phyloP scores from a whole-genome alignment of 1,139 yeast species.

The Blastobotrys capitulatus region DNA sequence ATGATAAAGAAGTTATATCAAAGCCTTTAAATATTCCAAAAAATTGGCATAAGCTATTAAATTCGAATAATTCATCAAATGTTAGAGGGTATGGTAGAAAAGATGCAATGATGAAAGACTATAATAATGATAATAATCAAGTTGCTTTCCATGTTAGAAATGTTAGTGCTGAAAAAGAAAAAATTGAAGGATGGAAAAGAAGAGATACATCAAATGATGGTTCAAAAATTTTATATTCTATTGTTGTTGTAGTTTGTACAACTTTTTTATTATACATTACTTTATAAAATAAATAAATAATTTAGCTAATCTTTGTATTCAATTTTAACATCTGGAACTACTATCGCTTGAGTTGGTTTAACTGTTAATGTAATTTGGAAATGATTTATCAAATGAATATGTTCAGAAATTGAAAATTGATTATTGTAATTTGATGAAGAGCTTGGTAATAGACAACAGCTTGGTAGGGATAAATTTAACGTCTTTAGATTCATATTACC shows the following conservation, averaged over 20 bases:
- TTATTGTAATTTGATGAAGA: not conserved
- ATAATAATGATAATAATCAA: not conserved
- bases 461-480: not conserved
- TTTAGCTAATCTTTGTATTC: constrained; percentile 1
- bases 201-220: not conserved
- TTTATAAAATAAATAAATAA: no score
- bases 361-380: not conserved
- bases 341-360: not conserved
- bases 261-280: not conserved
- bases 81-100: not conserved
- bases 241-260: not conserved
- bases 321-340: constrained; percentile 3
- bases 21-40: constrained; percentile 31
- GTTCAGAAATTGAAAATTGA: not conserved
- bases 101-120: not conserved
- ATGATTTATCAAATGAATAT: not conserved
- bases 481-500: not conserved
- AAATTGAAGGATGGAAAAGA: not conserved
- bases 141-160: not conserved
- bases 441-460: not conserved
- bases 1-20: constrained; percentile 46
- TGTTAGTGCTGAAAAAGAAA: not conserved
- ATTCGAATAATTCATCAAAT: not conserved
- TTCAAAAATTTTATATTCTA: not conserved
- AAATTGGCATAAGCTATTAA: not conserved